Percentiles rank a stretch among this genome's conserved stretches.
Evolutionary conservation across 305 asterid genomes (phyloP).

Genomic region (Plantago lanceolata): DNA sequence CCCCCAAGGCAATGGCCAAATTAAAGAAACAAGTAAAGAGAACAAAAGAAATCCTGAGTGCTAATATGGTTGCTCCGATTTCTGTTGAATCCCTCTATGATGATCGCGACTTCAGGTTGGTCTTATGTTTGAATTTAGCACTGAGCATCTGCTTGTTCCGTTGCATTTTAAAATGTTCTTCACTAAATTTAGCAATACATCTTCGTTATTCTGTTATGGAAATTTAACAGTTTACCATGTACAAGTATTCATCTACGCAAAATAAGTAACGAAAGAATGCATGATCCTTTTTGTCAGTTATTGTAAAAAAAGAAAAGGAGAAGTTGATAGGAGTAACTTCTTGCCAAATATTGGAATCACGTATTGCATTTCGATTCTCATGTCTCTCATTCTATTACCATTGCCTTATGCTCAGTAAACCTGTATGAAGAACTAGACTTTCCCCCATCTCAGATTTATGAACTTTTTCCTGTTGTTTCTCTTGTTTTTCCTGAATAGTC

Average conservation of each 20-base stretch:
- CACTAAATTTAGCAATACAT: too few relatives aligned
- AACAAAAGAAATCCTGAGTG: slow-evolving; percentile 95
- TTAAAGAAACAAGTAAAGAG: slow-evolving; percentile 95
- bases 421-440: background rate
- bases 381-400: background rate
- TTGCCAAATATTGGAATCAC: background rate
- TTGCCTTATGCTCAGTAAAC: background rate
- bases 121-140: slow-evolving; percentile 11
- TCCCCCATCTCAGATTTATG: background rate
- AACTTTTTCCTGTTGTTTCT: background rate
- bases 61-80: slow-evolving; percentile 85
- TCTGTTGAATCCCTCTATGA: slow-evolving; percentile 90
- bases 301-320: background rate
- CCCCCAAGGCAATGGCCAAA: slow-evolving; percentile 91
- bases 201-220: background rate
- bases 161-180: background rate
- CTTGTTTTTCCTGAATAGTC: background rate
- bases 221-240: background rate
- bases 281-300: background rate
- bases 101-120: slow-evolving; percentile 89
- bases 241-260: too few relatives aligned
- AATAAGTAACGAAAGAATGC: background rate
- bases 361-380: background rate
- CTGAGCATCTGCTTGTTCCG: background rate
- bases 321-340: background rate